phyloP scores from a whole-genome alignment of 306 rosid genomes.

The Sicyos edulis region DNA sequence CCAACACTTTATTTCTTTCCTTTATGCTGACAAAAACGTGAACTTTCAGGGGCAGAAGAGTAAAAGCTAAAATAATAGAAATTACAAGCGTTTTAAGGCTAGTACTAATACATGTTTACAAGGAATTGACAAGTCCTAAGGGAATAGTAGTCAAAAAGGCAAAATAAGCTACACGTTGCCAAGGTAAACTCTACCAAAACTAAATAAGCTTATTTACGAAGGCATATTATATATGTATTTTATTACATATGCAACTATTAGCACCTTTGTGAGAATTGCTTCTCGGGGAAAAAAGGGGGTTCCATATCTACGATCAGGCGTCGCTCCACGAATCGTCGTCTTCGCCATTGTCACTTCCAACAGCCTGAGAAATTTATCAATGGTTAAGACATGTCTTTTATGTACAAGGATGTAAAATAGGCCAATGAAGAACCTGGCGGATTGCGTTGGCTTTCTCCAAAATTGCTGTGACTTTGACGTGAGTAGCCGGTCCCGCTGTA shows the following conservation, averaged over 20 bases:
- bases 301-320: slow-evolving; percentile 28
- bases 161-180: background rate
- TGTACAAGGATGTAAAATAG: background rate
- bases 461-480: slow-evolving; percentile 76
- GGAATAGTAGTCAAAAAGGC: background rate
- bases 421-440: slow-evolving; percentile 61
- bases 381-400: slow-evolving; percentile 7
- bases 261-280: slow-evolving; percentile 15
- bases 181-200: slow-evolving; percentile 3
- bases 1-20: background rate
- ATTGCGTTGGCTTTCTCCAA: slow-evolving; percentile 94
- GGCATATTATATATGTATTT: background rate
- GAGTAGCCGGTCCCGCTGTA: slow-evolving; percentile 42
- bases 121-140: slow-evolving; percentile 3
- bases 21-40: background rate
- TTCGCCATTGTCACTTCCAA: slow-evolving; percentile 79
- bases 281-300: background rate
- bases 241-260: slow-evolving; percentile 5
- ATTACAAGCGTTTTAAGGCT: slow-evolving; percentile 10
- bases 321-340: slow-evolving; percentile 88
- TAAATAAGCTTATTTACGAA: slow-evolving; percentile 11
- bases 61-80: background rate
- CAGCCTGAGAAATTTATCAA: slow-evolving; percentile 54
- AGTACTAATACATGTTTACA: slow-evolving; percentile 11
- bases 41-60: background rate